Conservation (phyloP, 1,284 basidiomycete species). For the Laetiporus sulphureus region DNA sequence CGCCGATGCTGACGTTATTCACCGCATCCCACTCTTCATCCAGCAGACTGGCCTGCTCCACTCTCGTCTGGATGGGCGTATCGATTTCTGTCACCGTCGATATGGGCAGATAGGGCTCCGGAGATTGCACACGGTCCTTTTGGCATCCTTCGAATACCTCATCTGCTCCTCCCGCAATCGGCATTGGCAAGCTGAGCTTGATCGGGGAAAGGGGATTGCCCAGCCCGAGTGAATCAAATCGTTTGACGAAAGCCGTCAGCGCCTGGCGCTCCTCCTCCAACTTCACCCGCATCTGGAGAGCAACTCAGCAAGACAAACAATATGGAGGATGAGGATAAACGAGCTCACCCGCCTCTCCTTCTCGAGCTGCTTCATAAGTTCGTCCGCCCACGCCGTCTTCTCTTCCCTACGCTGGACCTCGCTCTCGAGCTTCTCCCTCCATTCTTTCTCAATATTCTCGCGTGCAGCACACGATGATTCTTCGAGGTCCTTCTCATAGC, state of each 20-base stretch:
- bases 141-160: constrained; percentile 43
- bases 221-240: constrained; percentile 58
- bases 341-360: constrained; percentile 59
- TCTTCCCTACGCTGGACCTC: constrained; percentile 57
- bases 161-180: constrained; percentile 42
- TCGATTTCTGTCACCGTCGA: constrained; percentile 25
- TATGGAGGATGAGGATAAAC: constrained; percentile 2
- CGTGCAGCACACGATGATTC: constrained; percentile 66
- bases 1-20: constrained; percentile 50
- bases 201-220: constrained; percentile 33
- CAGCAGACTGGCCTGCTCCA: constrained; percentile 47
- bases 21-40: constrained; percentile 47
- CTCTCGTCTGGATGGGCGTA: constrained; percentile 42
- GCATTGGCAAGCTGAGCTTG: constrained; percentile 37
- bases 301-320: too few relatives aligned
- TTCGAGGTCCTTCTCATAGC: constrained; percentile 66
- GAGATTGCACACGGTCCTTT: constrained; percentile 23
- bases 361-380: constrained; percentile 64
- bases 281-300: constrained; percentile 45
- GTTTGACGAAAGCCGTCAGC: constrained; percentile 67
- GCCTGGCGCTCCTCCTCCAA: constrained; percentile 72
- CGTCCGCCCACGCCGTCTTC: constrained; percentile 64
- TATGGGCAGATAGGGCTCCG: constrained; percentile 22
- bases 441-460: constrained; percentile 81
- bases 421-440: constrained; percentile 53